These are phyloP conservation scores for Lipomyces orientalis DNA, from an alignment of 805 yeast genomes.

Conservation along the genomic window DNA sequence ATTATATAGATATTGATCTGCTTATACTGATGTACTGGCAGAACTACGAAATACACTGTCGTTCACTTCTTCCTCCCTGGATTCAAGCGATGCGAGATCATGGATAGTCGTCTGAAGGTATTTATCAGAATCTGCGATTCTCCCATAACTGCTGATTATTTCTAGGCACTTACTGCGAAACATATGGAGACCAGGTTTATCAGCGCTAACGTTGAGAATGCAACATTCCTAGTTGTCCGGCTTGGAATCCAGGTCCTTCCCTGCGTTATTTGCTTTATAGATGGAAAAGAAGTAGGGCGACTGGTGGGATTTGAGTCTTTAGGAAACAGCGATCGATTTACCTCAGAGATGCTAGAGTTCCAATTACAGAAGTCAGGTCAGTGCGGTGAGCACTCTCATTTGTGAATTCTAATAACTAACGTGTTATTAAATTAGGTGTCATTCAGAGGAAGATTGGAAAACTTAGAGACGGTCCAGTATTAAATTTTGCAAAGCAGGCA, in stretches of 20 bases:
- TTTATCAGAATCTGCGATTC: not conserved
- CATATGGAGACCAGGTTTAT: conserved; percentile 61
- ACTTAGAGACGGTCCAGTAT: conserved; percentile 9
- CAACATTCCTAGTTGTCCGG: conserved; percentile 74
- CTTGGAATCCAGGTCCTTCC: conserved; percentile 73
- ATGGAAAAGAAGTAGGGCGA: conserved; percentile 64
- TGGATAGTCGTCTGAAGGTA: conserved; percentile 55
- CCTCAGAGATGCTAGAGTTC: conserved; percentile 56
- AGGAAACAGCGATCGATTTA: conserved; percentile 55
- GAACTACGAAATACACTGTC: conserved; percentile 50
- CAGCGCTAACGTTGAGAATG: conserved; percentile 63
- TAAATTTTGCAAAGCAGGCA: not conserved
- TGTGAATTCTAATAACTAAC: not conserved
- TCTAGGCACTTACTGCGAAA: conserved; percentile 56
- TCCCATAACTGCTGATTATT: not conserved
- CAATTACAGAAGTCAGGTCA: conserved; percentile 37
- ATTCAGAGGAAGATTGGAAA: conserved; percentile 27
- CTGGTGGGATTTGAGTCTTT: conserved; percentile 73
- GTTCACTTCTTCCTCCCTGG: conserved; percentile 68
- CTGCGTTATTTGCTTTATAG: conserved; percentile 63
- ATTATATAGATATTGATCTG: not conserved
- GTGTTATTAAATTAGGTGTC: conserved; percentile 18
- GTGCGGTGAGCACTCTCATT: not conserved
- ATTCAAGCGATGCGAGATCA: conserved; percentile 63
- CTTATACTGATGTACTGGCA: not conserved